Conservation (phyloP, 495 filamentous ascomycete genomes). For the Neurospora terricola region DNA sequence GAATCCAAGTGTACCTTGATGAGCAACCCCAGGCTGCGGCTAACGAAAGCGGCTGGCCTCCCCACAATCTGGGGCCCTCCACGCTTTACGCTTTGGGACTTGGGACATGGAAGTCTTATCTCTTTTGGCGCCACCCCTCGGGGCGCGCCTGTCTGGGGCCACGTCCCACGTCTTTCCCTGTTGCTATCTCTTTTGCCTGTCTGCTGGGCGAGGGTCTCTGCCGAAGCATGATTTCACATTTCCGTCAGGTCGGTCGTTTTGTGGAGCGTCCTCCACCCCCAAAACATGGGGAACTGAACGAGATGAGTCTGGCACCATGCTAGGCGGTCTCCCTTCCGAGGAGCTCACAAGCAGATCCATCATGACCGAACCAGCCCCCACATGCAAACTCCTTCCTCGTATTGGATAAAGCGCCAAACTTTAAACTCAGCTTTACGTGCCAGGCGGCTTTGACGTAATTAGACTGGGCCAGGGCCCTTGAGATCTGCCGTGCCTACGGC, state of each 20-base stretch:
- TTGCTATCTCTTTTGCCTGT: background rate
- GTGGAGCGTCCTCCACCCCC: background rate
- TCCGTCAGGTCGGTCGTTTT: background rate
- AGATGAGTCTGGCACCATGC: background rate
- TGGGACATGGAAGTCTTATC: slow-evolving; percentile 11
- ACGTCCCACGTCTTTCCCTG: slow-evolving; percentile 6
- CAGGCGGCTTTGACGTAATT: background rate
- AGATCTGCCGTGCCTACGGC: background rate
- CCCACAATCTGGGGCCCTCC: slow-evolving; percentile 9
- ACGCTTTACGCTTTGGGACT: slow-evolving; percentile 9
- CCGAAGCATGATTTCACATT: background rate
- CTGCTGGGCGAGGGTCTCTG: background rate
- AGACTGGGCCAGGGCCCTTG: background rate
- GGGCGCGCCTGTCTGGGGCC: slow-evolving; percentile 9
- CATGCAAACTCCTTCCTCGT: background rate
- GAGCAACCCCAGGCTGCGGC: background rate
- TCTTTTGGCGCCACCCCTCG: slow-evolving; percentile 17
- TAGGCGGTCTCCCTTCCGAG: background rate
- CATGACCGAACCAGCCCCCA: background rate
- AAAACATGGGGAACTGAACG: slow-evolving; percentile 1
- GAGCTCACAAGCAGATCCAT: background rate
- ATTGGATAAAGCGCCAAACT: background rate
- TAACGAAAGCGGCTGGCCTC: slow-evolving; percentile 1
- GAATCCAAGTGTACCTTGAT: background rate
- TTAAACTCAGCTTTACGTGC: background rate